Conservation (phyloP, 345 rosid species). For the Melastoma malabathricum region DNA sequence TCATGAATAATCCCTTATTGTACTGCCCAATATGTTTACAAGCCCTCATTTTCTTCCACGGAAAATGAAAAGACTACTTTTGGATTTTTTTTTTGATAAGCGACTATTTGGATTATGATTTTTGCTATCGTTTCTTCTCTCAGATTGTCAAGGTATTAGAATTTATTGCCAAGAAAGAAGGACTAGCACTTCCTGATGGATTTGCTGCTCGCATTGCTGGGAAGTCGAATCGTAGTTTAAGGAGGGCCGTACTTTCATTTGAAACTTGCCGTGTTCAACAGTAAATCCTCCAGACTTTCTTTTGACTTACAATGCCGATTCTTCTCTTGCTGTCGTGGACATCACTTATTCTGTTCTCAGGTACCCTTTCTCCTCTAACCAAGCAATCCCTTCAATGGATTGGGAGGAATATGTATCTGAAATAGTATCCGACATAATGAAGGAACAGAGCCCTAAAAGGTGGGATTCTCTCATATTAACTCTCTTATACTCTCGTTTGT, state of each 20-base stretch:
- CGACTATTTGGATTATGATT: not conserved
- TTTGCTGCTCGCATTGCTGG: slow-evolving; percentile 76
- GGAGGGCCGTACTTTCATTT: slow-evolving; percentile 74
- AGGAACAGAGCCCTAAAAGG: slow-evolving; percentile 96
- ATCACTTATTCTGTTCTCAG: slow-evolving; percentile 15
- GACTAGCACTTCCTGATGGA: slow-evolving; percentile 66
- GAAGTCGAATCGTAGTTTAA: slow-evolving; percentile 73
- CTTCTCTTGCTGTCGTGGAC: not conserved
- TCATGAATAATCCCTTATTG: too few species aligned
- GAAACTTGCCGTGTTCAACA: slow-evolving; percentile 87
- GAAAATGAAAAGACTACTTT: too few species aligned
- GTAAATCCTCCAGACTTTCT: slow-evolving; percentile 26
- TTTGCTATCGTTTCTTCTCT: not conserved
- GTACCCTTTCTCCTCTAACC: slow-evolving; percentile 65
- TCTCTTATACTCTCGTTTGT: not conserved
- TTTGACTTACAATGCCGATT: not conserved
- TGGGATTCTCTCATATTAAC: slow-evolving; percentile 10
- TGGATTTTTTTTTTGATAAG: too few species aligned
- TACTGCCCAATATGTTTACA: too few species aligned
- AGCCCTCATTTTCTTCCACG: too few species aligned
- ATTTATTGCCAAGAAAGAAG: slow-evolving; percentile 74
- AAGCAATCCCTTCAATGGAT: slow-evolving; percentile 76
- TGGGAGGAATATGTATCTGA: slow-evolving; percentile 93
- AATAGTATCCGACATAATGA: slow-evolving; percentile 79
- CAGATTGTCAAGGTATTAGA: slow-evolving; percentile 78